phyloP scores from a whole-genome alignment of 1,139 yeast species.

The Pichia sp. region DNA sequence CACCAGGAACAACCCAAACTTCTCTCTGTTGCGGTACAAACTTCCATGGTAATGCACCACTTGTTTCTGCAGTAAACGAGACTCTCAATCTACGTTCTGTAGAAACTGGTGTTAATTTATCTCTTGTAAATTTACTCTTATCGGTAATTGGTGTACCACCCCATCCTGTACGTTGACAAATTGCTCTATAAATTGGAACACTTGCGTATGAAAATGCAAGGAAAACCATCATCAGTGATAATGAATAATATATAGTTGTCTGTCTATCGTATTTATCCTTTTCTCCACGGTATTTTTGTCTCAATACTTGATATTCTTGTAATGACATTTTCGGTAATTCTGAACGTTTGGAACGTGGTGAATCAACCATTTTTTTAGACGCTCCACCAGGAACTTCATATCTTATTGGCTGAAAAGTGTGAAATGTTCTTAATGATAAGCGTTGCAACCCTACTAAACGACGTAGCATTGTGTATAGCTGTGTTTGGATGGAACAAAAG shows the following conservation, averaged over 20 bases:
- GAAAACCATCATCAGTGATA: constrained; percentile 65
- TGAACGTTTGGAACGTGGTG: constrained; percentile 13
- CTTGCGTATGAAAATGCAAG: constrained; percentile 83
- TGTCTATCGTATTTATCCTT: constrained; percentile 32
- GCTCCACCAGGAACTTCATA: constrained; percentile 15
- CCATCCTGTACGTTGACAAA: constrained; percentile 94
- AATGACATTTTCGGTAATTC: constrained; percentile 26
- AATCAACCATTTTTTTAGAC: constrained; percentile 2
- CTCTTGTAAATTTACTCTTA: constrained; percentile 70
- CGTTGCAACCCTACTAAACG: not conserved
- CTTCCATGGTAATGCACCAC: constrained; percentile 91
- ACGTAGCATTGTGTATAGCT: not conserved
- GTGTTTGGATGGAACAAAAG: too few species aligned
- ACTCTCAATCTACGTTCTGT: constrained; percentile 75
- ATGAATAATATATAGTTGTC: constrained; percentile 65
- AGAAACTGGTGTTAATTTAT: constrained; percentile 82
- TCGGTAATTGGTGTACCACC: constrained; percentile 96
- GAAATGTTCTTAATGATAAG: not conserved
- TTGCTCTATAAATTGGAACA: constrained; percentile 85
- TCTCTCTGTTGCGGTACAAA: constrained; percentile 93
- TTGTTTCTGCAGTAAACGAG: constrained; percentile 85
- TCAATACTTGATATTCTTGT: constrained; percentile 27
- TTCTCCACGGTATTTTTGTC: constrained; percentile 29
- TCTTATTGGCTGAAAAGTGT: not conserved
- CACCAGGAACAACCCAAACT: constrained; percentile 93